Conservation (phyloP, 2,329 filamentous ascomycete genomes). For the Botrytis byssoidea region DNA sequence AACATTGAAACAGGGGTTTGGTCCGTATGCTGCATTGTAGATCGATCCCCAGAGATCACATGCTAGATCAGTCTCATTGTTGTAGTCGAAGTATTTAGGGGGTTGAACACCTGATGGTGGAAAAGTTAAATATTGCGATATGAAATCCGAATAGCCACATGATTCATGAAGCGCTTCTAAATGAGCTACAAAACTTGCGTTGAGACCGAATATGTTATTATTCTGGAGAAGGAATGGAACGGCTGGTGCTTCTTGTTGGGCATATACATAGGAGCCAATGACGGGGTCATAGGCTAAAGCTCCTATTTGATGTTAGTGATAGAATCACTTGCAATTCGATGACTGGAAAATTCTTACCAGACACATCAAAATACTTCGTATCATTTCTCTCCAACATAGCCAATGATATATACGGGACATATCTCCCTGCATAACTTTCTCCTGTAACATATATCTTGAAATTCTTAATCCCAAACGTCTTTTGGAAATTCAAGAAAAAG, state of each 20-base stretch:
- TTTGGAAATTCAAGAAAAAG: conserved; percentile 55
- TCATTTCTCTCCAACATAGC: background rate
- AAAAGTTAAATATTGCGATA: background rate
- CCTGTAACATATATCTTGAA: conserved; percentile 55
- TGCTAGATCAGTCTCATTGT: background rate
- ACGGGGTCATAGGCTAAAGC: conserved; percentile 32
- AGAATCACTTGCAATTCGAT: background rate
- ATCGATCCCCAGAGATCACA: background rate
- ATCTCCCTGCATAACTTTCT: conserved; percentile 47
- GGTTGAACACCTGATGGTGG: background rate
- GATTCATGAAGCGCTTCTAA: background rate
- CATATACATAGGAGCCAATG: conserved; percentile 25
- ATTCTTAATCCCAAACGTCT: conserved; percentile 53
- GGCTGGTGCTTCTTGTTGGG: conserved; percentile 38
- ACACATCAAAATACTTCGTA: background rate
- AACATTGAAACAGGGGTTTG: conserved; percentile 51
- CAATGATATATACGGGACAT: background rate
- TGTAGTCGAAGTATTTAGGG: background rate
- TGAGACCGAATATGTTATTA: background rate
- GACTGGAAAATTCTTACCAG: background rate
- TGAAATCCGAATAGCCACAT: background rate
- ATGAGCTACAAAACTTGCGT: background rate
- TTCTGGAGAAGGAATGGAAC: conserved; percentile 43
- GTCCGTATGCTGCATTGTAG: conserved; percentile 32
- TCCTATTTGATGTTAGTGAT: conserved; percentile 13